Base-by-base conservation (phyloP, 108 stramenopile species). In the Conticribra guillardii region DNA sequence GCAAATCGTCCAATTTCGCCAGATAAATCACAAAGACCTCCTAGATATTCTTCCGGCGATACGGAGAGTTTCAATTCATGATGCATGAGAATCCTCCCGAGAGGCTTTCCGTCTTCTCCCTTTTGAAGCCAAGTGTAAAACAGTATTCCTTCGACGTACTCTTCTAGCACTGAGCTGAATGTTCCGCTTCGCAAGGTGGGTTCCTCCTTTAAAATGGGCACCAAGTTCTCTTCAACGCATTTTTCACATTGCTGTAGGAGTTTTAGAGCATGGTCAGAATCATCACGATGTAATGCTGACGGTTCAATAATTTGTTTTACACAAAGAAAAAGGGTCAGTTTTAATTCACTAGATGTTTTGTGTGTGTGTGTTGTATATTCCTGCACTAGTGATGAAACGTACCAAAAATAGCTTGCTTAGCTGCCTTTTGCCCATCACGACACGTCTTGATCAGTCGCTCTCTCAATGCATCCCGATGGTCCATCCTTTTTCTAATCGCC, bases 1-100 rank as follows among this genome's bases (percentile, higher is more conserved):
- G 95, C 97, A 64, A 79, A 92, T n/a, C 98, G 72, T 22, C 96
- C 97, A 44, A 99, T 81, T 71, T 99, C 98, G 8, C 98, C 98
- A 8, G 96, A 96, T 19, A 99, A 71, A 72, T 99, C 98, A 37
- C 95, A 94, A n/a, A 98, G 31, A 0, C 96, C 98, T 9, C 98
- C 97, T 3, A 98, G 78, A 64, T 98, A 98, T 49, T 96, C 95
- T 53, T 85, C 91, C 5, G 86, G 72, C 41, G 84, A 77, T 4
- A 92, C 61, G 7, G 51, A 27, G 27, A 95, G 54, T 2, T 62
- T 64, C 19, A 95, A 80, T 18, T 87, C 88, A 14, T 81, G 64
- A 7, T 53, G 54, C 14, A 51, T 31, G 23, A 91, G 57, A 24
- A 92, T 52, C 16, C 59, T 72, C 1, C 91, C 86, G 1, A 78